Evolutionary conservation across 1,284 basidiomycete species (phyloP).

Genomic region (Singerocomus inundabilis): DNA sequence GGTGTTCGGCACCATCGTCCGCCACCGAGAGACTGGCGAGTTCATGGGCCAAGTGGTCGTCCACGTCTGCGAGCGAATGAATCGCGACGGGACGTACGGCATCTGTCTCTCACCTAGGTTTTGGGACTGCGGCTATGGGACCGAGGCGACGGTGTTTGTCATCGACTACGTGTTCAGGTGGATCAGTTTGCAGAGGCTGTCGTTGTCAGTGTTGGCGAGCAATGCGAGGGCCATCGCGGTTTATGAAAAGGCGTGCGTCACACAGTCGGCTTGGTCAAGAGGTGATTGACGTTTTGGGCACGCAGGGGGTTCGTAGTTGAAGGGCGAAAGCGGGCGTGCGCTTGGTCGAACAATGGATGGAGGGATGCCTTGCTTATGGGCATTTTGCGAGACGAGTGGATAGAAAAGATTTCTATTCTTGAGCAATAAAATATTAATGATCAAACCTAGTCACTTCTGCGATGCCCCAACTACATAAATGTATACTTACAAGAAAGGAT

Average conservation of each 20-base stretch:
- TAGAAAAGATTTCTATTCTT: conserved; percentile 22
- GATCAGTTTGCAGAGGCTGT: conserved; percentile 36
- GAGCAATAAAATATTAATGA: conserved; percentile 17
- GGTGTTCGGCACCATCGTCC: conserved; percentile 35
- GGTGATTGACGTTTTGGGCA: neutral
- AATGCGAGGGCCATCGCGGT: conserved; percentile 34
- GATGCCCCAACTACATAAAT: conserved; percentile 9
- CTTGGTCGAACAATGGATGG: conserved; percentile 31
- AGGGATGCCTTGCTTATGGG: conserved; percentile 33
- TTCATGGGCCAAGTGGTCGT: conserved; percentile 40
- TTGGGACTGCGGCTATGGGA: conserved; percentile 37
- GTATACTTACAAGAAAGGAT: conserved; percentile 9
- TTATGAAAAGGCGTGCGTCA: conserved; percentile 36
- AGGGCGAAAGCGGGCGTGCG: conserved; percentile 31
- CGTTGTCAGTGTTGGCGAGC: conserved; percentile 30
- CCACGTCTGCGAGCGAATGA: conserved; percentile 25
- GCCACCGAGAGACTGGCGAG: conserved; percentile 30
- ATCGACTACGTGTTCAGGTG: conserved; percentile 35
- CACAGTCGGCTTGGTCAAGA: neutral
- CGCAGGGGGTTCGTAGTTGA: conserved; percentile 31
- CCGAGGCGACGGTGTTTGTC: conserved; percentile 33
- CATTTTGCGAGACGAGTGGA: conserved; percentile 33
- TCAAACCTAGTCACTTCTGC: neutral
- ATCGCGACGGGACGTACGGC: conserved; percentile 34
- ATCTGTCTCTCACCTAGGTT: conserved; percentile 32